A percentile compares a stretch with the other conserved stretches of the same genome.
phyloP scores from a whole-genome alignment of 352 stramenopile genomes.

The Phytophthora cryptogea region DNA sequence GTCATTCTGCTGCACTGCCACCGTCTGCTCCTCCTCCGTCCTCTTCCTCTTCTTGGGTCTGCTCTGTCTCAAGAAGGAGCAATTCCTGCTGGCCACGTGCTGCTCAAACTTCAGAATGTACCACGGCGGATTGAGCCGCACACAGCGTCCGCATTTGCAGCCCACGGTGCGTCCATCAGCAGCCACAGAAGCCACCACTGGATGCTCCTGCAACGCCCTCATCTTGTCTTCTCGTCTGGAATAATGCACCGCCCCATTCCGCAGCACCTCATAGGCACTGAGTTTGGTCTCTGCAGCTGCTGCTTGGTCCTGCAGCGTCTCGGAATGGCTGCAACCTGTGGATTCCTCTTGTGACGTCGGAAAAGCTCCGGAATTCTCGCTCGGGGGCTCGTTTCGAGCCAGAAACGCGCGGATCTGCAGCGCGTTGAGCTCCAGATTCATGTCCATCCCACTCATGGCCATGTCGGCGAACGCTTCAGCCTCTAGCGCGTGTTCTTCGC shows the following conservation, averaged over 20 bases:
- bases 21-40: constrained; percentile 4
- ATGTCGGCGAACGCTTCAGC: constrained; percentile 67
- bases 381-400: constrained; percentile 33
- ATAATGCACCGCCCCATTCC: constrained; percentile 42
- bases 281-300: not conserved
- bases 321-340: not conserved
- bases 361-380: not conserved
- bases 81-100: constrained; percentile 84
- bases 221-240: constrained; percentile 70
- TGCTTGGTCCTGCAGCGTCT: not conserved
- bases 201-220: constrained; percentile 56
- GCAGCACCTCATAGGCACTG: constrained; percentile 40
- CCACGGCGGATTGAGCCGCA: constrained; percentile 81
- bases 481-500: constrained; percentile 50
- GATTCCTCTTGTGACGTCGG: not conserved
- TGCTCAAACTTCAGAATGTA: constrained; percentile 89
- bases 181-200: constrained; percentile 50
- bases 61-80: constrained; percentile 61
- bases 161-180: constrained; percentile 56
- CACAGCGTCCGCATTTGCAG: constrained; percentile 74
- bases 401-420: constrained; percentile 64
- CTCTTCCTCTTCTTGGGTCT: constrained; percentile 19
- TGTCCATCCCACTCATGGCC: constrained; percentile 60
- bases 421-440: constrained; percentile 60
- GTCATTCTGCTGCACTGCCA: not conserved